A percentile compares a stretch with the other conserved stretches of the same genome.
These are phyloP conservation scores for Penicillium expansum DNA, from an alignment of 2,329 filamentous ascomycete genomes.

Conservation along the genomic window DNA sequence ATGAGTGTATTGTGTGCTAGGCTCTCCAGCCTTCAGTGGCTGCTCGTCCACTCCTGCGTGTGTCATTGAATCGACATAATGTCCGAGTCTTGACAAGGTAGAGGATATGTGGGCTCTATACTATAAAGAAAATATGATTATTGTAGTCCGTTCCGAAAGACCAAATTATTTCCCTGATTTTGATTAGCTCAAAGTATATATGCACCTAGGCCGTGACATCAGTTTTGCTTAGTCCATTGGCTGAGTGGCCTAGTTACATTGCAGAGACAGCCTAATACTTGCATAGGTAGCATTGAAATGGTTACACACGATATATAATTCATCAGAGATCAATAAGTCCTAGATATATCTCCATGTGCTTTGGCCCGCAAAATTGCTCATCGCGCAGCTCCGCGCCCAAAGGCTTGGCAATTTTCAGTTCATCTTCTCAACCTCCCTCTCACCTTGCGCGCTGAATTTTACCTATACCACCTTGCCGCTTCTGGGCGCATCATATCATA, in stretches of 20 bases:
- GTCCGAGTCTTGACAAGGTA: neutral
- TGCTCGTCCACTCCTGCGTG: neutral
- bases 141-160: too few species aligned
- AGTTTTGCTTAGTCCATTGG: neutral
- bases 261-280: neutral
- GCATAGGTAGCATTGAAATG: neutral
- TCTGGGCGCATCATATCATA: neutral
- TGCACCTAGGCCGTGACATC: neutral
- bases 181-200: neutral
- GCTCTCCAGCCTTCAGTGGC: neutral
- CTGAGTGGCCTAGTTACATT: neutral
- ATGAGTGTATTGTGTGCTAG: neutral
- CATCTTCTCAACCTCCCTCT: neutral
- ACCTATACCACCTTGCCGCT: neutral
- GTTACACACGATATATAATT: neutral
- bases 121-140: too few species aligned
- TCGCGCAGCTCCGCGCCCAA: conserved; percentile 7
- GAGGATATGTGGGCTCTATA: neutral
- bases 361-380: neutral
- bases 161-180: neutral
- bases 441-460: neutral
- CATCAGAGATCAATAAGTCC: neutral
- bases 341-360: neutral
- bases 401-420: conserved; percentile 15
- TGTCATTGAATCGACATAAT: neutral